These are phyloP conservation scores for Phragmites australis DNA, from an alignment of 176 grass and related monocot species.

Conservation along the genomic window DNA sequence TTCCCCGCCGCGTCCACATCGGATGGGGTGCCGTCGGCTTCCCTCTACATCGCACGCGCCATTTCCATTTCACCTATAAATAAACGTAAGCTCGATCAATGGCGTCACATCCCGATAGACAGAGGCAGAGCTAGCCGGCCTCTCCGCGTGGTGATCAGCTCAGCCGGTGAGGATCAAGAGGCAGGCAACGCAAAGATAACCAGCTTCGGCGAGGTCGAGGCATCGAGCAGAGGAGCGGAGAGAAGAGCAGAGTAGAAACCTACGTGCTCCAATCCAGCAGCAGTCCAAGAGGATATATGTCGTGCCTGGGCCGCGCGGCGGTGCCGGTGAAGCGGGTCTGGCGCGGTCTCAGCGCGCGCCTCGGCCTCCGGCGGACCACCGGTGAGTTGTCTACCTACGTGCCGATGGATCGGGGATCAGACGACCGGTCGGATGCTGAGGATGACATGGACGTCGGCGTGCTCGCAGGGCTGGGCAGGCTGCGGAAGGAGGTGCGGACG, in stretches of 20 bases:
- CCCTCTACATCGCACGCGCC: neutral
- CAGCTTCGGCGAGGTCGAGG: neutral
- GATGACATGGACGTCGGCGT: neutral
- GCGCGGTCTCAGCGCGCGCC: conserved; percentile 43
- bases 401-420: neutral
- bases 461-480: conserved; percentile 48
- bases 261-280: neutral
- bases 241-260: neutral
- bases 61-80: conserved; percentile 14
- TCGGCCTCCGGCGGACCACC: conserved; percentile 49
- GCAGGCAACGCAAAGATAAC: neutral
- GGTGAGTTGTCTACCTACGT: conserved; percentile 20
- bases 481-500: conserved; percentile 60
- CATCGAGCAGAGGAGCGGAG: neutral
- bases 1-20: conserved; percentile 28
- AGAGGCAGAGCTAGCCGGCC: too few species aligned
- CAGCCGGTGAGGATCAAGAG: too few species aligned
- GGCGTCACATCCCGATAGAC: neutral
- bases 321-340: conserved; percentile 59
- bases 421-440: neutral
- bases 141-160: neutral
- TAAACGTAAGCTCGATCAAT: neutral
- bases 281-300: neutral
- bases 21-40: neutral
- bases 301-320: conserved; percentile 39